Evolutionary conservation across 2,329 filamentous ascomycete genomes (phyloP).

Genomic region (Periconia sp.): DNA sequence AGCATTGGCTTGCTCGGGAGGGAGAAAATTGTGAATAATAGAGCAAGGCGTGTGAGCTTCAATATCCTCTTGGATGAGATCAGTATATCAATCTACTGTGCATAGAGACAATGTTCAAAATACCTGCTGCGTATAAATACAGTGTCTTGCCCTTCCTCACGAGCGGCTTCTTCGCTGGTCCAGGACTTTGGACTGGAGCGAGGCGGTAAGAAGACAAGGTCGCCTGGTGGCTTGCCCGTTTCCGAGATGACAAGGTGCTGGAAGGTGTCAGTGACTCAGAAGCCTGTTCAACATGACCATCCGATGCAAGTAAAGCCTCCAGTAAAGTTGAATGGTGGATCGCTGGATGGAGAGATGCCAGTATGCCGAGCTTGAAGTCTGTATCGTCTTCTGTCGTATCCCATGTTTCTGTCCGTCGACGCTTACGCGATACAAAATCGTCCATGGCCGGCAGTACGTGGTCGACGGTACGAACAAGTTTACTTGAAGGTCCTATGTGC

Average conservation of each 20-base stretch:
- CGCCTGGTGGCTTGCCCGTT: slow-evolving; percentile 48
- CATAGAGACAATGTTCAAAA: neutral
- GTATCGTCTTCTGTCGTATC: slow-evolving; percentile 36
- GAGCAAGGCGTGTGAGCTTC: slow-evolving; percentile 85
- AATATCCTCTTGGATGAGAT: slow-evolving; percentile 69
- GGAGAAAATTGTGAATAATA: slow-evolving; percentile 88
- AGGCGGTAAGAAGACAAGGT: slow-evolving; percentile 39
- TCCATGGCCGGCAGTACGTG: slow-evolving; percentile 30
- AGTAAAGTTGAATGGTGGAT: slow-evolving; percentile 68
- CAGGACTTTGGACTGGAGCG: slow-evolving; percentile 2
- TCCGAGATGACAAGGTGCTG: slow-evolving; percentile 37
- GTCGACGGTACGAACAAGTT: neutral
- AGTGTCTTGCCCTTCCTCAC: slow-evolving; percentile 80
- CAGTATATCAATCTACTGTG: neutral
- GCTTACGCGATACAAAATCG: slow-evolving; percentile 42
- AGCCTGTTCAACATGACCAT: slow-evolving; percentile 73
- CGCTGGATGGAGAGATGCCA: slow-evolving; percentile 74
- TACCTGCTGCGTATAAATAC: slow-evolving; percentile 64
- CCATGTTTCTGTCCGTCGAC: slow-evolving; percentile 24
- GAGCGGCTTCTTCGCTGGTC: slow-evolving; percentile 46
- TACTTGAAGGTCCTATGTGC: too few relatives aligned
- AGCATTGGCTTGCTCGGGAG: slow-evolving; percentile 68
- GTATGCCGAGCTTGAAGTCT: slow-evolving; percentile 82
- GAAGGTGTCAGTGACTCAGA: slow-evolving; percentile 54
- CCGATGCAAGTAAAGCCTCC: slow-evolving; percentile 74